These are phyloP conservation scores for Starmerella lactis-condensi DNA, from an alignment of 805 yeast species.

Conservation along the genomic window DNA sequence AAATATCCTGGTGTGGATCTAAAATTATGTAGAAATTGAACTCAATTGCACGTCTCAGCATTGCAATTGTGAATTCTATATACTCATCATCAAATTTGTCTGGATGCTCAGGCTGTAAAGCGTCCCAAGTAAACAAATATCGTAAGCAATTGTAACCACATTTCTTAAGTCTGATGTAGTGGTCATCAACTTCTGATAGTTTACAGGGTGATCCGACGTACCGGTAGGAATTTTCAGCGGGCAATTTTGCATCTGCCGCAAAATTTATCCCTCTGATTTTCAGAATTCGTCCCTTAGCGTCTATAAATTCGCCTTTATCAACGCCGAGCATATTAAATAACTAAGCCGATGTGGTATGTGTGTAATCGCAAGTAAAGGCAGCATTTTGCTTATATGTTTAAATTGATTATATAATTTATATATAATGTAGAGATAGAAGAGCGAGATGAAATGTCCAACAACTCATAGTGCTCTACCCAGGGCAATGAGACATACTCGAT, in stretches of 20 bases:
- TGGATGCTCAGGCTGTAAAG: slow-evolving; percentile 75
- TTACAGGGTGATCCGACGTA: slow-evolving; percentile 71
- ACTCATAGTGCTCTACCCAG: too few relatives aligned
- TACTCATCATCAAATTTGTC: slow-evolving; percentile 61
- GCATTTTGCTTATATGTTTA: too few relatives aligned
- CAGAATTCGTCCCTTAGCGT: slow-evolving; percentile 36
- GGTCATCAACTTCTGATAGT: slow-evolving; percentile 48
- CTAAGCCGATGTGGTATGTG: neutral
- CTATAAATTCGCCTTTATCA: slow-evolving; percentile 38
- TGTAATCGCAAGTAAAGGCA: too few relatives aligned
- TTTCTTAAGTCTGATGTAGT: slow-evolving; percentile 47
- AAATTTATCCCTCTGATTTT: slow-evolving; percentile 62
- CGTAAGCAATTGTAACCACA: slow-evolving; percentile 71
- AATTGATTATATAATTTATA: too few relatives aligned
- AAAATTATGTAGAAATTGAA: slow-evolving; percentile 58
- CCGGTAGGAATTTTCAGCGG: slow-evolving; percentile 32
- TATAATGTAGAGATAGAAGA: too few relatives aligned
- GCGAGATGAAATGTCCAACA: too few relatives aligned
- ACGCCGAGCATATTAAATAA: slow-evolving; percentile 7
- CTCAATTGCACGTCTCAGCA: slow-evolving; percentile 36
- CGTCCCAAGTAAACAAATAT: slow-evolving; percentile 78
- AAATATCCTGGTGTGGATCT: slow-evolving; percentile 86
- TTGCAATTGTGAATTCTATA: slow-evolving; percentile 47
- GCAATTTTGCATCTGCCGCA: slow-evolving; percentile 57
- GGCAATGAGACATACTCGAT: too few relatives aligned